Percentiles rank a stretch among this genome's conserved stretches.
These are phyloP conservation scores for Claviceps sp. DNA, from an alignment of 2,329 filamentous ascomycete genomes.

Conservation along the genomic window DNA sequence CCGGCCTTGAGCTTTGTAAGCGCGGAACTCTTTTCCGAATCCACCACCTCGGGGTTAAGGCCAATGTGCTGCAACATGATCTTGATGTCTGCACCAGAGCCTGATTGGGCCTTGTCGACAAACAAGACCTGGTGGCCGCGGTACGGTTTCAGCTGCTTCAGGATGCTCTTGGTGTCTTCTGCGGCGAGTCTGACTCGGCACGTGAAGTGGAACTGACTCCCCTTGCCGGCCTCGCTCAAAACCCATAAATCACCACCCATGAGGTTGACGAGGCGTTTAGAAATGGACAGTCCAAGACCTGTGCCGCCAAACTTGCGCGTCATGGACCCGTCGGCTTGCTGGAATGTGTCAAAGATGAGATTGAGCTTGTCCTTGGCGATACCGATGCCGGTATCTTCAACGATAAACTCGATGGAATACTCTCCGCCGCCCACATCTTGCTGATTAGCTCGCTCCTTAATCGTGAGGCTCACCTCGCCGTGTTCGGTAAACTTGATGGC, in stretches of 20 bases:
- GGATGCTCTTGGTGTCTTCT: slow-evolving; percentile 63
- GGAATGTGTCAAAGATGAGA: slow-evolving; percentile 97
- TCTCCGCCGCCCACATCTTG: slow-evolving; percentile 55
- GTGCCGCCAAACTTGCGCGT: slow-evolving; percentile 94
- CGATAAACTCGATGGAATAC: slow-evolving; percentile 90
- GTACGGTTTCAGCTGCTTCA: slow-evolving; percentile 80
- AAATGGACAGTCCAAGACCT: slow-evolving; percentile 86
- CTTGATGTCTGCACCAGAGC: slow-evolving; percentile 61
- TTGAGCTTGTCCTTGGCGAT: slow-evolving; percentile 92
- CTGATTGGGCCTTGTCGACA: slow-evolving; percentile 79
- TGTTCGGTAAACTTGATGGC: slow-evolving; percentile 98
- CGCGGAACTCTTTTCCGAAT: slow-evolving; percentile 54
- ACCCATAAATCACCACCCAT: slow-evolving; percentile 98
- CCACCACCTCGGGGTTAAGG: slow-evolving; percentile 72
- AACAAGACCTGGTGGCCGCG: slow-evolving; percentile 85
- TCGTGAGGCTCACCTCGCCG: slow-evolving; percentile 90
- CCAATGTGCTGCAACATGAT: slow-evolving; percentile 67
- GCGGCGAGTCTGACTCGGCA: slow-evolving; percentile 78
- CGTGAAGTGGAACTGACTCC: slow-evolving; percentile 93
- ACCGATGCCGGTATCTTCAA: slow-evolving; percentile 92
- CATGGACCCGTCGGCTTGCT: slow-evolving; percentile 93
- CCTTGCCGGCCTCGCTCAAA: slow-evolving; percentile 78
- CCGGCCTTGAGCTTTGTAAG: slow-evolving; percentile 39
- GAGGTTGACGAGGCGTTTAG: slow-evolving; percentile 82
- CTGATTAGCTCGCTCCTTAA: slow-evolving; percentile 52